phyloP scores from a whole-genome alignment of 768 basidiomycete genomes.

The Multifurca ochricompacta region DNA sequence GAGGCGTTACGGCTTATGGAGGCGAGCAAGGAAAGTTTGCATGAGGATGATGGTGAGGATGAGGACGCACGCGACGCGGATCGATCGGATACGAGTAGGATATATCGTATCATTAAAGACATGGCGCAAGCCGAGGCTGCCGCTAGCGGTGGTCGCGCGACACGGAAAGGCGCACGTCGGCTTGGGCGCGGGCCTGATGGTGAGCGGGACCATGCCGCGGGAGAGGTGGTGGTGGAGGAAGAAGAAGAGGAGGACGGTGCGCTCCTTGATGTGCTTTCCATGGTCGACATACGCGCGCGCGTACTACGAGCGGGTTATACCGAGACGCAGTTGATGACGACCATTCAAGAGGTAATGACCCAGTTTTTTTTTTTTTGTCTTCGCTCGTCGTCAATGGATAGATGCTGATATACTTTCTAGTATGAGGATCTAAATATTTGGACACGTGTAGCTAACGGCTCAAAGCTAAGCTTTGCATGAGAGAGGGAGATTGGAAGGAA shows the following conservation, averaged over 20 bases:
- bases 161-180: slow-evolving; percentile 50
- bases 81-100: slow-evolving; percentile 70
- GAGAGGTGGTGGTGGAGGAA: slow-evolving; percentile 61
- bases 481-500: slow-evolving; percentile 24
- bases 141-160: slow-evolving; percentile 32
- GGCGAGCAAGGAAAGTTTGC: slow-evolving; percentile 86
- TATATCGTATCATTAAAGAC: slow-evolving; percentile 85
- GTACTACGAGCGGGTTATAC: slow-evolving; percentile 85
- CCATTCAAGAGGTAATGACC: slow-evolving; percentile 62
- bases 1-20: slow-evolving; percentile 97
- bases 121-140: slow-evolving; percentile 47
- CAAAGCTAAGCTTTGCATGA: slow-evolving; percentile 60
- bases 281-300: slow-evolving; percentile 83
- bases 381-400: not conserved
- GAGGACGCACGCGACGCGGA: slow-evolving; percentile 51
- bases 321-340: slow-evolving; percentile 83
- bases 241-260: slow-evolving; percentile 39
- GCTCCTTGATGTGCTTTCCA: slow-evolving; percentile 55
- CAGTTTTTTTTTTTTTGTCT: slow-evolving; percentile 13
- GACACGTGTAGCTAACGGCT: slow-evolving; percentile 74
- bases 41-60: slow-evolving; percentile 69
- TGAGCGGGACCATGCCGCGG: slow-evolving; percentile 62
- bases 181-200: slow-evolving; percentile 46
- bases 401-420: slow-evolving; percentile 33
- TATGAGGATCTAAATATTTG: slow-evolving; percentile 83